Percentiles rank a stretch among this genome's conserved stretches.
phyloP scores from a whole-genome alignment of 768 basidiomycete species.

The Lentinula sp. region DNA sequence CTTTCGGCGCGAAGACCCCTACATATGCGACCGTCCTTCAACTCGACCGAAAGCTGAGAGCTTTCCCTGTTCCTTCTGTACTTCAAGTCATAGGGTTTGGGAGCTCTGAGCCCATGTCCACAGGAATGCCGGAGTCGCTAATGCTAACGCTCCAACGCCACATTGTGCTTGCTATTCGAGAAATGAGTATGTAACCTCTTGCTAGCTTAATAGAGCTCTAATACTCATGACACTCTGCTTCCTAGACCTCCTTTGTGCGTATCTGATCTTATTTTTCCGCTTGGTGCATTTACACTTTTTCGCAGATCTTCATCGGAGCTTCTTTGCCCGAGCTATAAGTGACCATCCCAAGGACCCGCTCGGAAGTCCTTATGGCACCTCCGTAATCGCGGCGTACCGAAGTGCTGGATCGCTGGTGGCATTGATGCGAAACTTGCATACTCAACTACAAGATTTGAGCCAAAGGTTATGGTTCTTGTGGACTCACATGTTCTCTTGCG shows the following conservation, averaged over 20 bases:
- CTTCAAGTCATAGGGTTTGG: constrained; percentile 68
- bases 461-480: constrained; percentile 58
- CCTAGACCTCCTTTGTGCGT: constrained; percentile 49
- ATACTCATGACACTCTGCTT: background rate
- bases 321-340: constrained; percentile 67
- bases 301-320: constrained; percentile 56
- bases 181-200: constrained; percentile 49
- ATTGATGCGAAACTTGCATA: constrained; percentile 61
- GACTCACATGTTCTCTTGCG: constrained; percentile 51
- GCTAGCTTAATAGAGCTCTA: background rate
- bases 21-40: constrained; percentile 64
- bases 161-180: constrained; percentile 61
- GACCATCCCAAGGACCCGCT: constrained; percentile 72
- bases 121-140: constrained; percentile 39
- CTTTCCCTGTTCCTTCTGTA: constrained; percentile 59
- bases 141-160: constrained; percentile 59
- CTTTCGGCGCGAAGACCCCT: constrained; percentile 64
- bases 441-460: constrained; percentile 55
- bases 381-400: constrained; percentile 69
- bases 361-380: constrained; percentile 66
- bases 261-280: too few species aligned
- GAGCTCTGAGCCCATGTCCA: constrained; percentile 39
- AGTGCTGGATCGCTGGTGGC: constrained; percentile 68
- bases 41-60: constrained; percentile 59
- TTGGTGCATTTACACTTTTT: background rate